Conservation (phyloP, 2,329 filamentous ascomycete species). For the Aureobasidium musti region DNA sequence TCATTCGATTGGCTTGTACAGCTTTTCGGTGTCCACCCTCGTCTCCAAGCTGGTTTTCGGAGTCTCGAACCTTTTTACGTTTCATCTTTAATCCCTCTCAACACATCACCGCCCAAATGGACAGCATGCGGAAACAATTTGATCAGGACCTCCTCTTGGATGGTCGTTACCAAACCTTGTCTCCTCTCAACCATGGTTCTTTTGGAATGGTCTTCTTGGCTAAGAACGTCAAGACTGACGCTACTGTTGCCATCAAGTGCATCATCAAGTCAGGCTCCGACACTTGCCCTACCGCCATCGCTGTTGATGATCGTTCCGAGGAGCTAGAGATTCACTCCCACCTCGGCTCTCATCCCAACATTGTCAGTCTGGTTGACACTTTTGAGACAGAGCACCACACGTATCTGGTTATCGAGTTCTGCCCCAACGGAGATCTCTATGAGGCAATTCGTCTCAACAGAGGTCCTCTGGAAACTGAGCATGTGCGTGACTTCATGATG, state of each 20-base stretch:
- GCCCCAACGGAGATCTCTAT: slow-evolving; percentile 91
- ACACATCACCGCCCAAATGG: slow-evolving; percentile 56
- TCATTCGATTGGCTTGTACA: slow-evolving; percentile 20
- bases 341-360: slow-evolving; percentile 79
- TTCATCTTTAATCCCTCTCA: slow-evolving; percentile 7
- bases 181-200: slow-evolving; percentile 95
- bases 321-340: slow-evolving; percentile 77
- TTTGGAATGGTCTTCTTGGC: slow-evolving; percentile 99
- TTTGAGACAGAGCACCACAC: slow-evolving; percentile 91
- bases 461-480: slow-evolving; percentile 90
- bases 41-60: slow-evolving; percentile 25
- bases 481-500: slow-evolving; percentile 96
- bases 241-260: slow-evolving; percentile 93
- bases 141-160: slow-evolving; percentile 76
- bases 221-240: slow-evolving; percentile 71
- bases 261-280: slow-evolving; percentile 68
- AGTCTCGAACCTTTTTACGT: slow-evolving; percentile 24
- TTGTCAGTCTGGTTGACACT: slow-evolving; percentile 87
- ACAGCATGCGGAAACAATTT: slow-evolving; percentile 84
- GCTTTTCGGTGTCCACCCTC: slow-evolving; percentile 6
- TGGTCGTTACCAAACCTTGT: slow-evolving; percentile 86
- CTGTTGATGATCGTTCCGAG: slow-evolving; percentile 79
- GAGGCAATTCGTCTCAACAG: slow-evolving; percentile 90
- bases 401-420: slow-evolving; percentile 94
- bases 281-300: slow-evolving; percentile 63